These are phyloP conservation scores for Erodium trifolium DNA, from an alignment of 441 rosid species.

Conservation along the genomic window DNA sequence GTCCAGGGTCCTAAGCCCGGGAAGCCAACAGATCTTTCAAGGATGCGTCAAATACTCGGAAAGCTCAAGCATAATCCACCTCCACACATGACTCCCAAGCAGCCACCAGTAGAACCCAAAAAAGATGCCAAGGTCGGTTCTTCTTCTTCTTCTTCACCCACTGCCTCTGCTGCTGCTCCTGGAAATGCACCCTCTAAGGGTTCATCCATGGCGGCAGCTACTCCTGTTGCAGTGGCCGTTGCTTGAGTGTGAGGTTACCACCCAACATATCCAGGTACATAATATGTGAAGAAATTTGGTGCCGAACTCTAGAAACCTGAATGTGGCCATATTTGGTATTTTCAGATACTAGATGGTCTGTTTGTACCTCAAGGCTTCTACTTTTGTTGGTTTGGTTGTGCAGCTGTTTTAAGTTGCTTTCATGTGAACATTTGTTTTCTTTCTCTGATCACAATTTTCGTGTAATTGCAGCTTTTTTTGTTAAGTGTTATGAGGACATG, in stretches of 20 bases:
- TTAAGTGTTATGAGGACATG: too few species aligned
- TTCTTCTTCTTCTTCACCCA: conserved; percentile 7
- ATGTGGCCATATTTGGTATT: too few species aligned
- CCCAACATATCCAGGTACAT: conserved; percentile 10
- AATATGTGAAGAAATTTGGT: conserved; percentile 14
- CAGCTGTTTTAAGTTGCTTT: neutral
- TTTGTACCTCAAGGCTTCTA: neutral
- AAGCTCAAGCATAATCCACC: conserved; percentile 64
- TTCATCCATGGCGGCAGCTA: conserved; percentile 13
- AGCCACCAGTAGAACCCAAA: conserved; percentile 25
- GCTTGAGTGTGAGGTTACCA: conserved; percentile 19
- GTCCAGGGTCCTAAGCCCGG: conserved; percentile 67
- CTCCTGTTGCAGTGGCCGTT: conserved; percentile 19
- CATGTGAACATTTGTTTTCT: neutral
- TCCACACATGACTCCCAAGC: conserved; percentile 50
- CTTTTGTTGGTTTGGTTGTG: neutral
- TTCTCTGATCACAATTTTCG: too few species aligned
- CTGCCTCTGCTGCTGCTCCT: too few species aligned
- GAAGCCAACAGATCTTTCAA: conserved; percentile 55
- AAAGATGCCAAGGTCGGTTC: conserved; percentile 25
- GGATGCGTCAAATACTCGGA: conserved; percentile 57
- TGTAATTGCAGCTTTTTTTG: too few species aligned
- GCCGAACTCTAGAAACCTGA: conserved; percentile 10
- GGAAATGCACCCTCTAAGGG: conserved; percentile 8
- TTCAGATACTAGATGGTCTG: neutral